Percentiles rank a stretch among this genome's conserved stretches.
Conservation (phyloP, 108 stramenopile species). For the Craspedostauros australis region DNA sequence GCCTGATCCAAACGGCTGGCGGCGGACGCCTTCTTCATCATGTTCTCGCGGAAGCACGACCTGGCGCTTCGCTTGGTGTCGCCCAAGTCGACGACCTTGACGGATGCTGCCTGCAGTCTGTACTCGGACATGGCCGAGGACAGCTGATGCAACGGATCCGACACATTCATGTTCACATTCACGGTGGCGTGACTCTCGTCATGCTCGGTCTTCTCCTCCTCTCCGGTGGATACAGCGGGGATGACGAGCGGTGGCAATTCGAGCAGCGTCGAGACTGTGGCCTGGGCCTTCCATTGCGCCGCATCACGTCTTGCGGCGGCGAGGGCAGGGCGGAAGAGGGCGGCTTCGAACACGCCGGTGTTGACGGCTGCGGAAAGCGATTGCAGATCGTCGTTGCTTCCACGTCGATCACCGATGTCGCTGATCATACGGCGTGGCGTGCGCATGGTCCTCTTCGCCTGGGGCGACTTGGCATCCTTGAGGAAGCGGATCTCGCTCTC, state of each 20-base stretch:
- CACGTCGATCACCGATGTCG: constrained; percentile 21
- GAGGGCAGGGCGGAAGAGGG: constrained; percentile 71
- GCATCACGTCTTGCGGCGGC: constrained; percentile 58
- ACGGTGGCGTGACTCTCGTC: background rate
- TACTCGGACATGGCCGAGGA: constrained; percentile 30
- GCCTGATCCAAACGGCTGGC: constrained; percentile 22
- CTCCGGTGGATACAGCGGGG: background rate
- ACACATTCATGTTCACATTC: background rate
- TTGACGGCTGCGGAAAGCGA: constrained; percentile 1
- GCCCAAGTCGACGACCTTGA: constrained; percentile 36
- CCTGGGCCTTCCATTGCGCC: constrained; percentile 62
- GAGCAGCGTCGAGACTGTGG: constrained; percentile 26
- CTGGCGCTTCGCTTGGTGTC: constrained; percentile 24
- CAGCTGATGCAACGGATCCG: constrained; percentile 25
- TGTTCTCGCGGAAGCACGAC: constrained; percentile 20
- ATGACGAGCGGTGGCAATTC: constrained; percentile 34
- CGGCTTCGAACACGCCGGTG: constrained; percentile 44
- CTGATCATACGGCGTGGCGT: constrained; percentile 33
- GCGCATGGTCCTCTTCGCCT: constrained; percentile 22
- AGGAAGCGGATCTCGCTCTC: constrained; percentile 64
- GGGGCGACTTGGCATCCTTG: constrained; percentile 57
- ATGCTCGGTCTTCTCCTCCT: constrained; percentile 28
- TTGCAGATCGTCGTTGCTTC: constrained; percentile 7
- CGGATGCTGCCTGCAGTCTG: constrained; percentile 31
- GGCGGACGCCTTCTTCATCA: constrained; percentile 24